Percentiles rank a stretch among this genome's conserved stretches.
Conservation (phyloP, 371 early-diverging fungal species). For the Massospora cicadina region DNA sequence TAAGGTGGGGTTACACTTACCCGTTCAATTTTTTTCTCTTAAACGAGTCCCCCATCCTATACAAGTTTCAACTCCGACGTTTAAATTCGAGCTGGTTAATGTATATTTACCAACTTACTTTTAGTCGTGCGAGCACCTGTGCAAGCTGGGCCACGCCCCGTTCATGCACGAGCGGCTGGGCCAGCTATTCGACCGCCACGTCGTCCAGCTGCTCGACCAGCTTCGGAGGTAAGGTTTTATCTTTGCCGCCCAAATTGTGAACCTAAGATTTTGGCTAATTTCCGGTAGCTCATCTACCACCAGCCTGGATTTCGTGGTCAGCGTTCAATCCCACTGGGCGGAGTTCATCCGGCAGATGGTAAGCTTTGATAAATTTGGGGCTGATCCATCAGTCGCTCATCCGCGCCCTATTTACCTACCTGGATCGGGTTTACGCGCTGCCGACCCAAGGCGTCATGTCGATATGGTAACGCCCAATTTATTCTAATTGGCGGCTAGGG, state of each 20-base stretch:
- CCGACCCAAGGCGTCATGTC: neutral
- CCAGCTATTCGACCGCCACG: neutral
- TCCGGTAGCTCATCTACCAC: neutral
- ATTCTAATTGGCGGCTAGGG: neutral
- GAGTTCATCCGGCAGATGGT: neutral
- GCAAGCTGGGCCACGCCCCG: neutral
- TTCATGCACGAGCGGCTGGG: neutral
- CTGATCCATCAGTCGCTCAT: neutral
- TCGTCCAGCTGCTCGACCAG: neutral
- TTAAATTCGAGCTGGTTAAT: no score
- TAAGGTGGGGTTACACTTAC: no score
- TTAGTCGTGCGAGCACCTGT: conserved; percentile 1
- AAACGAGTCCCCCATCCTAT: no score
- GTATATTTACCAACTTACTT: neutral
- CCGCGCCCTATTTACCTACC: neutral
- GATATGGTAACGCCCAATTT: neutral
- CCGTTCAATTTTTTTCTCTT: no score
- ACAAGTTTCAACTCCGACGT: no score
- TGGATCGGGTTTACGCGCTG: neutral
- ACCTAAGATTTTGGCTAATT: no score
- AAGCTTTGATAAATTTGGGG: neutral
- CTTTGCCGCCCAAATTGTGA: no score
- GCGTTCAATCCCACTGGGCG: neutral
- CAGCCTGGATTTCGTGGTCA: neutral
- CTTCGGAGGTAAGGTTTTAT: neutral